phyloP scores from a whole-genome alignment of 75 land plant species.

The Larix kaempferi region DNA sequence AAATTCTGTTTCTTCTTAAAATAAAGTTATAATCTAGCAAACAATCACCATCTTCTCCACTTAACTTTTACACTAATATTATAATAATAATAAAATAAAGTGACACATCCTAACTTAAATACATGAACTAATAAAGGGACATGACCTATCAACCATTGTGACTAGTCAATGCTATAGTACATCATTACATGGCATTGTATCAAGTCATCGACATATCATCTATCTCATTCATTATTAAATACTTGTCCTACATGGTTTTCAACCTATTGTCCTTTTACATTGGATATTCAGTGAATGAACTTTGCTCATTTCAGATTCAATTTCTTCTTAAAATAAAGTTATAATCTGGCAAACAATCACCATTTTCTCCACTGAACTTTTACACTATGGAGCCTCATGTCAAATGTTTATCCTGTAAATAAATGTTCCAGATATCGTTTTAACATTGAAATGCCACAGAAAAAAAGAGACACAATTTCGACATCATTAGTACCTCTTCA shows the following conservation, averaged over 20 bases:
- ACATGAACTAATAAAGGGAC: too few relatives aligned
- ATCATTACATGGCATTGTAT: too few relatives aligned
- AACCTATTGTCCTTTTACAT: too few relatives aligned
- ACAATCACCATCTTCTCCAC: background rate
- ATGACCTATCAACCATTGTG: too few relatives aligned
- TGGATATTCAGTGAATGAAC: too few relatives aligned
- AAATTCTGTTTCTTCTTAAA: background rate
- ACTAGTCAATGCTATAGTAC: too few relatives aligned
- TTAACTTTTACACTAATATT: background rate
- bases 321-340: background rate
- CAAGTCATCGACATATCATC: too few relatives aligned
- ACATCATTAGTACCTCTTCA: constrained; percentile 47
- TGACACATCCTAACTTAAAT: too few relatives aligned
- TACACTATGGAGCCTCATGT: background rate
- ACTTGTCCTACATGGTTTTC: too few relatives aligned
- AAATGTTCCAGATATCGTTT: background rate
- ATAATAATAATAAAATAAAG: too few relatives aligned
- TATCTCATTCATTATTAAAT: too few relatives aligned
- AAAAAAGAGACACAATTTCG: background rate
- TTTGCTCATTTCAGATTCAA: too few relatives aligned
- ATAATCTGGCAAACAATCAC: background rate
- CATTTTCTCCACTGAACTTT: background rate
- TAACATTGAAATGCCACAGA: background rate
- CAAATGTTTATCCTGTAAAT: background rate
- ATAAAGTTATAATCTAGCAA: background rate